Base-by-base conservation (phyloP, 306 rosid species). In the Casuarina glauca region DNA sequence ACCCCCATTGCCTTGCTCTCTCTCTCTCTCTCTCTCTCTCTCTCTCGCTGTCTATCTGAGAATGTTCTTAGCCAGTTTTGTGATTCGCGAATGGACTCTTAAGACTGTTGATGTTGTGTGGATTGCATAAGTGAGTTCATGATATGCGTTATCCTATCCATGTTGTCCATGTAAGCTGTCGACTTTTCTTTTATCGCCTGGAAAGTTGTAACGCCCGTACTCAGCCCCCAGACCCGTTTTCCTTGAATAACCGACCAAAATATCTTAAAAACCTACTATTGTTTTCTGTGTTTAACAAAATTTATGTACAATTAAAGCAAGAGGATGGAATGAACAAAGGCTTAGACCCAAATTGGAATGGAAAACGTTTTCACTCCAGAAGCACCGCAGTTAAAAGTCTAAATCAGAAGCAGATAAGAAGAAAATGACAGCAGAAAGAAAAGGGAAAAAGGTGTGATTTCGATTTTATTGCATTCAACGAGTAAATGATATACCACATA, bases 1-100 rank as follows among this genome's bases (percentile, higher is more conserved):
- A 91, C 80, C 75, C 87, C 91, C 98, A 91, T 93, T 76, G 80
- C 42, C 71, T 50, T 35, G 9, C 5, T 58, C 74, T 46, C 53
- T 44, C 36, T 70, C 60, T 44, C 73, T 13, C 16, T 43, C 78
- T 73, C 68, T 41, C 20, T 5, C 39, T 52, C 60, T 69, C 79
- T 46, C 53, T 44, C 36, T 73, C 68, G 26, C 20, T 5, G 26
- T 52, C 60, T 69, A 32, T 52, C 73, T 8, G 71, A 4, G 64
- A 77, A 71, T 70, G 32, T 44, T 72, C 39, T 51, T 19, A 11
- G 0, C 42, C 42, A 9, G 39, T 6, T 12, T 17, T 39, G 42
- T 66, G 44, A 10, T 39, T 12, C 55, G 74, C 7, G 15, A 38
- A 66, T 32, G 73, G 73, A 68, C 5, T 39, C 76, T 3, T 51